Evolutionary conservation across 495 filamentous ascomycete species (phyloP), one percentile per base, ranked within the genome.

Genomic region (Aspergillus carlsbadensis): DNA sequence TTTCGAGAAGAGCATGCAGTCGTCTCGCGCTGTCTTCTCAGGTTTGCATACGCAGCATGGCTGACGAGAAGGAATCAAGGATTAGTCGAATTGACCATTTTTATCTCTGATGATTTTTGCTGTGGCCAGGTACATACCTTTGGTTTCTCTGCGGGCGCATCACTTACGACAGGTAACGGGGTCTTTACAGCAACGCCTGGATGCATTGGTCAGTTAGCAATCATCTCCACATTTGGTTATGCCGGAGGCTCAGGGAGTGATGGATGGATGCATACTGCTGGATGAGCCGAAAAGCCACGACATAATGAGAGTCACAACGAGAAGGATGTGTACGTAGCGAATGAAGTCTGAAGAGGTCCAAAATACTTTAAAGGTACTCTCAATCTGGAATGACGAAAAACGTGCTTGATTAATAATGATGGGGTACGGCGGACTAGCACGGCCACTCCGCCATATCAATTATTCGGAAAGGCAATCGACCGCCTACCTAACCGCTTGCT

Each of bases 1-100:
- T 58, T 83, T 90, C 53, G 88, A 92, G 75, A 98, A 96, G 15
- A 98, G 88, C 93, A 98, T 97, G 80, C 94, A 98, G 75, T 98
- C 94, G 72, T 98, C 94, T 57, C 94, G 90, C 57, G 78, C 74
- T 55, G 89, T 80, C 71, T 98, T 98, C 72, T 98, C 94, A 42
- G 90, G 82, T 66, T 93, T 96, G 84, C 94, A 98, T 18, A 98
- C 94, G 71, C 93, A 96, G 83, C 92, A 96, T 33, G 92, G 92
- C 91, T 96, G 67, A 52, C 43, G 20, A n/a, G 15, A 22, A 5
- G 45, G 24, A 48, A 41, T 61, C 18, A 17, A 15, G 22, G 36
- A 33, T 57, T 50, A 59, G 51, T 53, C 39, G 40, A 10, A 22
- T 6, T 18, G 8, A 15, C 3, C 6, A 3, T 6, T 39, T 8